Evolutionary conservation across 2,329 filamentous ascomycete genomes (phyloP).

Genomic region (Decorospora gaudefroyi): DNA sequence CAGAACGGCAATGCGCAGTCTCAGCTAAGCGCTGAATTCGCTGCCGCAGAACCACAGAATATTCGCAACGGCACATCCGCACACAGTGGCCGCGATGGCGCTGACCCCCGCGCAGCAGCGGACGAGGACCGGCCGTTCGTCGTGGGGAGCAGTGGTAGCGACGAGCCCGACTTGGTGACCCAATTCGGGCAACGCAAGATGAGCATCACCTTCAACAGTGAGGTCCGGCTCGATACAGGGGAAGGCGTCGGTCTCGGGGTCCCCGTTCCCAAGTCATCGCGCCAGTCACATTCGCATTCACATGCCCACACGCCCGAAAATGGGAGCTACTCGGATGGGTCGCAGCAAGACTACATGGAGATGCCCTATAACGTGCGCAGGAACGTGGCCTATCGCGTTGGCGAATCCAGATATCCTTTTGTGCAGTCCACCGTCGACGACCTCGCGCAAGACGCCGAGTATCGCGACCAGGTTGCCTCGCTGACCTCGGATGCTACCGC

Average conservation of each 20-base stretch:
- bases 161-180: slow-evolving; percentile 33
- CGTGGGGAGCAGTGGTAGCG: slow-evolving; percentile 34
- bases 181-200: slow-evolving; percentile 42
- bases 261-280: slow-evolving; percentile 44
- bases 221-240: slow-evolving; percentile 50
- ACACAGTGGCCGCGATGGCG: slow-evolving; percentile 21
- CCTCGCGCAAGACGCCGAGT: slow-evolving; percentile 33
- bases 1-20: slow-evolving; percentile 31
- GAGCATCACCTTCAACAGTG: slow-evolving; percentile 50
- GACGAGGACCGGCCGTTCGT: slow-evolving; percentile 28
- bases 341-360: slow-evolving; percentile 39
- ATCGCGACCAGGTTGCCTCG: slow-evolving; percentile 47
- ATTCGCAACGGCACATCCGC: slow-evolving; percentile 26
- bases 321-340: slow-evolving; percentile 39
- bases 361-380: slow-evolving; percentile 33
- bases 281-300: slow-evolving; percentile 24
- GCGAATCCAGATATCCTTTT: slow-evolving; percentile 42
- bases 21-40: slow-evolving; percentile 26
- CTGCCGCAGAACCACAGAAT: slow-evolving; percentile 25
- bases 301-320: slow-evolving; percentile 25
- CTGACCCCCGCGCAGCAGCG: slow-evolving; percentile 21
- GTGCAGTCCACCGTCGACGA: slow-evolving; percentile 44
- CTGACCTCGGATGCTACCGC: slow-evolving; percentile 51
- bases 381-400: slow-evolving; percentile 29
- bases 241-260: slow-evolving; percentile 46